phyloP scores from a whole-genome alignment of 306 rosid species.

The Amphicarpaea edgeworthii region DNA sequence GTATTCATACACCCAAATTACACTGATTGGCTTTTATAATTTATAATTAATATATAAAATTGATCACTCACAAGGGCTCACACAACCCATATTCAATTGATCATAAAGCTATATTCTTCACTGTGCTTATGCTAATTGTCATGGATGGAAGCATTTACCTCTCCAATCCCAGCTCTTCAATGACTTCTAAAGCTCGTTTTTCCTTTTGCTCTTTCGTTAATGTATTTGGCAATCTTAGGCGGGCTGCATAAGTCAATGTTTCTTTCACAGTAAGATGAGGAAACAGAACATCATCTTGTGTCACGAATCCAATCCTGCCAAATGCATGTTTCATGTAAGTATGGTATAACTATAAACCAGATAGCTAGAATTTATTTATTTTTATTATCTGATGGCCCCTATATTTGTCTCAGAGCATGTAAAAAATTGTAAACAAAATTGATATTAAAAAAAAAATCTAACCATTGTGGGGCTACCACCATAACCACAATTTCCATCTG shows the following conservation, averaged over 20 bases:
- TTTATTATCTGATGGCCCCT: too few relatives aligned
- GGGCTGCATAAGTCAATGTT: conserved; percentile 88
- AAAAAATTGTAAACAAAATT: too few relatives aligned
- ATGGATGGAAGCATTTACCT: conserved; percentile 58
- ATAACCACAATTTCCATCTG: background rate
- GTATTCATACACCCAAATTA: conserved; percentile 30
- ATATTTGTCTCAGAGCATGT: too few relatives aligned
- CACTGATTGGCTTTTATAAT: background rate
- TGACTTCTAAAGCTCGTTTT: conserved; percentile 85
- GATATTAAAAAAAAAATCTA: background rate
- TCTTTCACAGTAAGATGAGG: conserved; percentile 95
- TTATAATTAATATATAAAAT: background rate
- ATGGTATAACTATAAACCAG: background rate
- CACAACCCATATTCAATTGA: background rate
- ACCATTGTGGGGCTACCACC: background rate
- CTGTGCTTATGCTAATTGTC: background rate
- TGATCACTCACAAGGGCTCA: conserved; percentile 3
- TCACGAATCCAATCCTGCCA: conserved; percentile 93
- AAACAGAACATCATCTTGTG: conserved; percentile 95
- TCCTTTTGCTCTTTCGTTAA: conserved; percentile 82
- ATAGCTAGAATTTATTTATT: background rate
- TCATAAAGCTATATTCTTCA: background rate
- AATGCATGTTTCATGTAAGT: conserved; percentile 6
- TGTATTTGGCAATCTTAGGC: conserved; percentile 70
- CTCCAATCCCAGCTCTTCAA: conserved; percentile 89